Percentiles rank a stretch among this genome's conserved stretches.
phyloP scores from a whole-genome alignment of 768 basidiomycete genomes.

The Ramaria sp. region DNA sequence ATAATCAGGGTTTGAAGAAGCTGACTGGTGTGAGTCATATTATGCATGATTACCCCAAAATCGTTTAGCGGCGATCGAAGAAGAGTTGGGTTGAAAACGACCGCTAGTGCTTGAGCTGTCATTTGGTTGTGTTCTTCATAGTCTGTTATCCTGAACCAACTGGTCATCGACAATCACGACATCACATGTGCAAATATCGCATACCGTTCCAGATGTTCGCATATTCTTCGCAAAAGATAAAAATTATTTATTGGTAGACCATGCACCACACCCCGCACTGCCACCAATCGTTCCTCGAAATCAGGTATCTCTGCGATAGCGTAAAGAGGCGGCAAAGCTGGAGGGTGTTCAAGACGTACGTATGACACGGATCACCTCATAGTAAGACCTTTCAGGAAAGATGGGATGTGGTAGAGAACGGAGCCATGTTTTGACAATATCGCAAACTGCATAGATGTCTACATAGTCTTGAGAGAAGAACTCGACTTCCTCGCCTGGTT shows the following conservation, averaged over 20 bases:
- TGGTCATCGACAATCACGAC: not conserved
- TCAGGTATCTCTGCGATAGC: slow-evolving; percentile 49
- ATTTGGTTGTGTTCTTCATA: slow-evolving; percentile 85
- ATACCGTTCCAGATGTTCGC: slow-evolving; percentile 74
- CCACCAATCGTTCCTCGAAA: slow-evolving; percentile 50
- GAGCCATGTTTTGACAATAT: slow-evolving; percentile 80
- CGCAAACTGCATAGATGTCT: slow-evolving; percentile 77
- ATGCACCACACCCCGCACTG: slow-evolving; percentile 59
- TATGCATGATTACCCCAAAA: slow-evolving; percentile 64
- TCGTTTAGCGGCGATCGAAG: slow-evolving; percentile 70
- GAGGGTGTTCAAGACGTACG: slow-evolving; percentile 33
- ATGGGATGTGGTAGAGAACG: slow-evolving; percentile 71
- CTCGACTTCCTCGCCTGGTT: slow-evolving; percentile 43
- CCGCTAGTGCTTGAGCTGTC: slow-evolving; percentile 76
- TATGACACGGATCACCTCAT: slow-evolving; percentile 57
- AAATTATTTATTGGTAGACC: slow-evolving; percentile 63
- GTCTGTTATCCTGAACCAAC: slow-evolving; percentile 59
- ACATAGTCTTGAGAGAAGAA: slow-evolving; percentile 29
- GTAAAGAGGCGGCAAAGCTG: slow-evolving; percentile 7
- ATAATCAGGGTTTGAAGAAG: slow-evolving; percentile 68
- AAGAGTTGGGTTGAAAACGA: slow-evolving; percentile 78
- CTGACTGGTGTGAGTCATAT: slow-evolving; percentile 69
- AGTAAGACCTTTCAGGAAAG: slow-evolving; percentile 60
- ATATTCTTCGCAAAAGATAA: slow-evolving; percentile 65
- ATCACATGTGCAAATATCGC: not conserved